Conservation (phyloP, 169 alveolate genomes). For the Plasmodium malariae region DNA sequence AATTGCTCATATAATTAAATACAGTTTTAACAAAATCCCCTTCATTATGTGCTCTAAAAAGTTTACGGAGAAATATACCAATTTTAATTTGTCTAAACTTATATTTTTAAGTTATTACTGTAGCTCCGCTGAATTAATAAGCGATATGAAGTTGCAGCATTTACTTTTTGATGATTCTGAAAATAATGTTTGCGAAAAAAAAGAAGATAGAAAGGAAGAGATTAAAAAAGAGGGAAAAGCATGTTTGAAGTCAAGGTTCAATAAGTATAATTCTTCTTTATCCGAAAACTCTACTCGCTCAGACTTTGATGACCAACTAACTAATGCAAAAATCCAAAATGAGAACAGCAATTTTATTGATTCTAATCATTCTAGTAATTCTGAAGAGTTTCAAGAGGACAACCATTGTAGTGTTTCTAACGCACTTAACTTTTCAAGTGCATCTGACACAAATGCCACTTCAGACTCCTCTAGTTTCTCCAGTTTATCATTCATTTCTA, state of each 20-base stretch:
- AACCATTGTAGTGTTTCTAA: neutral
- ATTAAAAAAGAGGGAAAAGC: neutral
- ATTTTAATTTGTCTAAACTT: conserved; percentile 49
- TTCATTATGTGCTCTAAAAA: conserved; percentile 65
- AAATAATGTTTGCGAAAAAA: neutral
- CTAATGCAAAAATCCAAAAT: neutral
- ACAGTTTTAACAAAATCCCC: conserved; percentile 44
- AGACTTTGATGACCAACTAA: neutral
- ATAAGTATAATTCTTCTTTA: neutral
- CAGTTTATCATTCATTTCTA: conserved; percentile 3
- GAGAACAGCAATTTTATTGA: no score
- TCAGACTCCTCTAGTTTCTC: neutral
- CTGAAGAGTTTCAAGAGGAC: neutral
- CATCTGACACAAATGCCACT: neutral
- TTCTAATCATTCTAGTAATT: neutral
- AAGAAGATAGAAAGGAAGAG: neutral
- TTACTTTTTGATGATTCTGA: neutral
- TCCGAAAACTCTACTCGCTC: conserved; percentile 1
- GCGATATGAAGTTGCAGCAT: neutral
- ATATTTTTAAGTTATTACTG: conserved; percentile 66
- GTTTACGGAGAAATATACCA: conserved; percentile 23
- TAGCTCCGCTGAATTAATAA: neutral
- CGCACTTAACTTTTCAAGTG: neutral
- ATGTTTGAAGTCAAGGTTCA: neutral
- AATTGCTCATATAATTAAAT: conserved; percentile 48